Percentiles rank a stretch among this genome's conserved stretches.
Evolutionary conservation across 176 grass and related monocot genomes (phyloP).

Genomic region (Eleusine indica): DNA sequence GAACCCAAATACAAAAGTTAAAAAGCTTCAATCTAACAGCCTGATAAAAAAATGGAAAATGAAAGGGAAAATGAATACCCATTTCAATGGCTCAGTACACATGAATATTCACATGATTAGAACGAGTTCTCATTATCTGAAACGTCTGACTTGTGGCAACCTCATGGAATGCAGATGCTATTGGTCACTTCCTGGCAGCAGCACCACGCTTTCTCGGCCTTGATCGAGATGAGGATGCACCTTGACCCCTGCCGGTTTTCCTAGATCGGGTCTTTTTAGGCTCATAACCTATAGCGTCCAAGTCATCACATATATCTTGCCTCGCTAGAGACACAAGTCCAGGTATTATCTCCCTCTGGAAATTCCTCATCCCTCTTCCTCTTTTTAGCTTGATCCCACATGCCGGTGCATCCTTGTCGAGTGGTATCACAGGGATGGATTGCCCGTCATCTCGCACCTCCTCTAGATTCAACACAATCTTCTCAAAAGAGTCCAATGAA

Average conservation of each 20-base stretch:
- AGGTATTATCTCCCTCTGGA: constrained; percentile 85
- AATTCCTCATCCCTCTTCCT: constrained; percentile 81
- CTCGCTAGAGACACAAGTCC: constrained; percentile 76
- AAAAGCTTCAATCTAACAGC: constrained; percentile 10
- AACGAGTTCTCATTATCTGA: constrained; percentile 1
- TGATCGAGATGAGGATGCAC: constrained; percentile 17
- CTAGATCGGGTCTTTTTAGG: constrained; percentile 63
- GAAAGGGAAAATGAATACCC: not conserved
- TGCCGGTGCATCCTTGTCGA: constrained; percentile 42
- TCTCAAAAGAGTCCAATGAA: constrained; percentile 70
- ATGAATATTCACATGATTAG: constrained; percentile 47
- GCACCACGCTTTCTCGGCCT: constrained; percentile 10
- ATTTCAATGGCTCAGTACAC: constrained; percentile 19
- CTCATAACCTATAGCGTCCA: constrained; percentile 73
- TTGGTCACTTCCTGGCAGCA: constrained; percentile 28
- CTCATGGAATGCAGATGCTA: constrained; percentile 25
- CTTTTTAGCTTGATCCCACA: constrained; percentile 72
- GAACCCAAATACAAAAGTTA: constrained; percentile 6
- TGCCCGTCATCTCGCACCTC: constrained; percentile 64
- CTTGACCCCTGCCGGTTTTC: constrained; percentile 39
- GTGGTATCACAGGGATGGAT: constrained; percentile 37
- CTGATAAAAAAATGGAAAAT: not conserved
- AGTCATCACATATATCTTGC: constrained; percentile 87
- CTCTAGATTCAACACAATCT: constrained; percentile 59
- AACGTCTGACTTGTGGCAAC: not conserved